Evolutionary conservation across 2,329 filamentous ascomycete genomes (phyloP), one percentile per base, ranked within the genome.

Genomic region (Colletotrichum karsti): DNA sequence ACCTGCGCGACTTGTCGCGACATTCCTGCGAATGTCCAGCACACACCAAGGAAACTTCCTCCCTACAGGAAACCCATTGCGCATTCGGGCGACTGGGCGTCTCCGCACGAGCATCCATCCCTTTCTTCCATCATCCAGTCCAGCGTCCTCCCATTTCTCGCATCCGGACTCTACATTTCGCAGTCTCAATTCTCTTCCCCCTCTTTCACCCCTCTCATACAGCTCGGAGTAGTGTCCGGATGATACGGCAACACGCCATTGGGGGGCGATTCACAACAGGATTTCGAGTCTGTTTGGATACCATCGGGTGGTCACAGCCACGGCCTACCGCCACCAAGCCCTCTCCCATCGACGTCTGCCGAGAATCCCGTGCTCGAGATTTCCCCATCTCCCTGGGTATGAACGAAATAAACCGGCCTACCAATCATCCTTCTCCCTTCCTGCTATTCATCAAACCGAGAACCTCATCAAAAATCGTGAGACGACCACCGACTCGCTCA

Each of bases 401-500:
- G 33, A 13, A 35, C n/a, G n/a, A 15, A 35, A 13, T 13, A 35
- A 35, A 13, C 7, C 33, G 33, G 33, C 33, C 33, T 12, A 12
- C 33, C 33, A 35, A 12, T 5, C 33, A 8, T 35, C 30, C 33
- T 15, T 13, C 33, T 35, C 10, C 6, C 15, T 13, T n/a, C n/a
- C n/a, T n/a, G n/a, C n/a, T n/a, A n/a, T 28, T 13, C 24, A 37
- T 28, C 57, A 60, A 60, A 8, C 42, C 50, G 44, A 33, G 41
- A 50, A 50, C 1, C 28, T 60, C 30, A 24, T 60, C 33, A 30
- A 60, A 60, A 60, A n/a, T n/a, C 48, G 33, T 51, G 57, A 60
- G 57, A 60, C 44, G 50, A 22, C 28, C 42, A n/a, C 50, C 15
- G 57, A 35, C 41, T 26, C n/a, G n/a, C n/a, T 44, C 41, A 44